Evolutionary conservation across 2,329 filamentous ascomycete species (phyloP).

Genomic region (Ascochyta viciae-villosae): DNA sequence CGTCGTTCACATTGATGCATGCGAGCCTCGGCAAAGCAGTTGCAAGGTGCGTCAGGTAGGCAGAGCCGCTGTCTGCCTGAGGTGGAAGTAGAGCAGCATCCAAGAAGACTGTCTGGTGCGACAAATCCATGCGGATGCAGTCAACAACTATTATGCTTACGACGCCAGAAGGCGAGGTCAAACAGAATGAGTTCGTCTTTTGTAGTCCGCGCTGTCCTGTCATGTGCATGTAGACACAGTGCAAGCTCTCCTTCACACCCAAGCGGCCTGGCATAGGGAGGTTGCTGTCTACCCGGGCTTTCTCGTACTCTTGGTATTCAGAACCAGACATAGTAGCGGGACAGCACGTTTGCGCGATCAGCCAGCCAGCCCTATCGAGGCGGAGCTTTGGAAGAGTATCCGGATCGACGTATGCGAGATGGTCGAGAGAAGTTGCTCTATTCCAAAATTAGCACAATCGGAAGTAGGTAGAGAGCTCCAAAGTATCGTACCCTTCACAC

Average conservation of each 20-base stretch:
- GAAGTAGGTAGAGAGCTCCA: too few species aligned
- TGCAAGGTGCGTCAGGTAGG: neutral
- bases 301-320: too few species aligned
- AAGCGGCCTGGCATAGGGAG: neutral
- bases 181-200: too few species aligned
- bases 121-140: constrained; percentile 42
- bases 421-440: too few species aligned
- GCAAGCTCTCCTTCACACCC: neutral
- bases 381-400: too few species aligned
- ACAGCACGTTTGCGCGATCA: too few species aligned
- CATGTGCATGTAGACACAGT: neutral
- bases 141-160: constrained; percentile 32
- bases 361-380: too few species aligned
- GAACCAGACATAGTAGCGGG: too few species aligned
- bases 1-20: constrained; percentile 26
- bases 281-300: neutral
- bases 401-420: too few species aligned
- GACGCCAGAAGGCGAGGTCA: neutral
- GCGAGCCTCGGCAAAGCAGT: neutral
- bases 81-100: constrained; percentile 44
- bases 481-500: too few species aligned
- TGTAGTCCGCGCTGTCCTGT: too few species aligned
- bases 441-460: too few species aligned
- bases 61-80: neutral
- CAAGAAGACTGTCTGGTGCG: constrained; percentile 39